Evolutionary conservation across 1,139 yeast species (phyloP), one percentile per base, ranked within the genome.

Genomic region (Suhomyces ambrosiae): DNA sequence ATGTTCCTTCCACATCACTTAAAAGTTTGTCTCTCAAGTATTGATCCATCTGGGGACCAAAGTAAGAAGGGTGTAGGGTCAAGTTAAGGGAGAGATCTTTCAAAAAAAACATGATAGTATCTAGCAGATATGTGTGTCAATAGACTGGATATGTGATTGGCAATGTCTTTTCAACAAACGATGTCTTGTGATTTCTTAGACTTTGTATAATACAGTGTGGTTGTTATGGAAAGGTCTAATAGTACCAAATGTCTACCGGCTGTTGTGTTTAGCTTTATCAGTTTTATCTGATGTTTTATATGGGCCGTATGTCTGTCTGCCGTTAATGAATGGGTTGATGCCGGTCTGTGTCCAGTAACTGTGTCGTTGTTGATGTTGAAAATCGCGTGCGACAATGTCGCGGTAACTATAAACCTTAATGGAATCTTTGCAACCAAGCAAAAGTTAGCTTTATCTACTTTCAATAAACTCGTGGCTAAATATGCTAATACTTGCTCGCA

Each of bases 11-110:
- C 32, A 94, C 98, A 56, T 92, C 98, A 50, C 88, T 89, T 44
- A 94, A 74, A 48, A 92, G 74, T 62, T 90, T 90, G 57, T 89
- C 87, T 57, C 95, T 80, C 50, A 92, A 74, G 59, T 82, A 90
- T 56, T 88, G 95, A 63, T 87, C 89, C 97, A 92, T 92, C 53
- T 90, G 95, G 4, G 98, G 97, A 1, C 98, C 98, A 58, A 90
- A 92, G 62, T 82, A 92, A 30, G 97, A 89, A 40, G 99, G 99
- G 63, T 92, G 98, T 41, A 92, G 81, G 33, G 97, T 89, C 53
- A 92, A 75, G 61, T 87, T 89, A 46, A 94, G 77, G 49, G 97
- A 84, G 49, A 92, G 79, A 67, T 92, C 97, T 66, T 94, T 94
- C 45, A 71, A 61, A 53, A 71, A 72, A 56, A 71, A 71, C 77